Percentiles rank a stretch among this genome's conserved stretches.
phyloP scores from a whole-genome alignment of 1,284 basidiomycete species.

The Microstroma glucosiphilum region DNA sequence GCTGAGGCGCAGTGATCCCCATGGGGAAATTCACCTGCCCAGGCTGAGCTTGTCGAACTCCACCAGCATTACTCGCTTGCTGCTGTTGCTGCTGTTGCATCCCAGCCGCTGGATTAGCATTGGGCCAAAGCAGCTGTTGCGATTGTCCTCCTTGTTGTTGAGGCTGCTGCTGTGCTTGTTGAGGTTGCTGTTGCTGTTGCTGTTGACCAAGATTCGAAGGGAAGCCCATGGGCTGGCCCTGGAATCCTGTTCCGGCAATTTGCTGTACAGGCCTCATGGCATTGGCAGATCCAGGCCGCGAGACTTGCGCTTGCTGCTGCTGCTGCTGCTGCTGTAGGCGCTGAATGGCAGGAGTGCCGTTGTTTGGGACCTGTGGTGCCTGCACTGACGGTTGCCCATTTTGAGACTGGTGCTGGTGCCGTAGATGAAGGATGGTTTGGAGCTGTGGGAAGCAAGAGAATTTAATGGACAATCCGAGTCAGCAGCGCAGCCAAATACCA shows the following conservation, averaged over 20 bases:
- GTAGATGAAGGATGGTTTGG: constrained; percentile 1
- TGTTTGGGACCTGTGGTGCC: not conserved
- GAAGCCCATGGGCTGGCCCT: not conserved
- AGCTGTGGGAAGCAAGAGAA: not conserved
- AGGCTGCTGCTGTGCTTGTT: not conserved
- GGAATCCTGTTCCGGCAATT: not conserved
- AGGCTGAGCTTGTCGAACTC: no score
- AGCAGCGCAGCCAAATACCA: not conserved
- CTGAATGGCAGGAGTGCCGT: not conserved
- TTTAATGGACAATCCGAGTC: not conserved
- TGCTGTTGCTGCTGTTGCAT: constrained; percentile 3
- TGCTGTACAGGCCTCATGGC: not conserved
- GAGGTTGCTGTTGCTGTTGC: not conserved
- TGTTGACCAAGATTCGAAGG: not conserved
- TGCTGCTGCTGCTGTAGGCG: not conserved
- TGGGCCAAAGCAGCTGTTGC: no score
- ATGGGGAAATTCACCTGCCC: no score
- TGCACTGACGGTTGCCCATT: not conserved
- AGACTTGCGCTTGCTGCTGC: not conserved
- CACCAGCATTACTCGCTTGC: not conserved
- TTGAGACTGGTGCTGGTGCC: not conserved
- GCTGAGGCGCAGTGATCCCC: not conserved
- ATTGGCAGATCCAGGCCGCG: not conserved
- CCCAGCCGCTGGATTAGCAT: no score
- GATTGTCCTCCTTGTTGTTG: constrained; percentile 1